Conservation (phyloP, 176 grass and related monocot species). For the Oryza punctata region DNA sequence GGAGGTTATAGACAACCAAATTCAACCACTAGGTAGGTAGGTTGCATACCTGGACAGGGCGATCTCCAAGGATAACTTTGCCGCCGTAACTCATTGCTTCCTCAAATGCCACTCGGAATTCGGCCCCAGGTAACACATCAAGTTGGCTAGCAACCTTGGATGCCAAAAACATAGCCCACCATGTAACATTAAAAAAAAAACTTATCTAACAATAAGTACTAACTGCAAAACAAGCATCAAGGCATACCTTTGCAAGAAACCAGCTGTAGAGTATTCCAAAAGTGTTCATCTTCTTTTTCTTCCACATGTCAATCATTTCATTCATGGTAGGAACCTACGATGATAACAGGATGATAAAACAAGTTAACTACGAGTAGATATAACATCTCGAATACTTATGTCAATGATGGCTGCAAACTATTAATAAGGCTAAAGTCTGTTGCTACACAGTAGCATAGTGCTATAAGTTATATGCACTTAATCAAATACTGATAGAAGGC, state of each 20-base stretch:
- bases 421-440: background rate
- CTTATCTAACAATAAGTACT: background rate
- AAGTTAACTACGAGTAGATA: background rate
- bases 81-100: constrained; percentile 85
- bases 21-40: background rate
- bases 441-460: background rate
- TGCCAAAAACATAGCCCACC: constrained; percentile 16
- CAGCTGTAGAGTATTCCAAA: constrained; percentile 97
- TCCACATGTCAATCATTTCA: constrained; percentile 99
- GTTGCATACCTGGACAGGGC: constrained; percentile 74
- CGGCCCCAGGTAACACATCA: constrained; percentile 87
- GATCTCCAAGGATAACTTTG: constrained; percentile 89
- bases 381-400: background rate
- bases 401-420: background rate
- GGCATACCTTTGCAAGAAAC: constrained; percentile 89
- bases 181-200: constrained; percentile 36
- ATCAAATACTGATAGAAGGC: background rate
- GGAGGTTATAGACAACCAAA: background rate
- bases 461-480: background rate
- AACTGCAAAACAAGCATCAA: constrained; percentile 8
- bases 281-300: constrained; percentile 89
- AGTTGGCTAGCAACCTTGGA: constrained; percentile 81
- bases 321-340: constrained; percentile 82
- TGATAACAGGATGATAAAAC: background rate
- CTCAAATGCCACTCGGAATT: constrained; percentile 93